phyloP scores from a whole-genome alignment of 306 rosid genomes.

The Boehmeria nivea region DNA sequence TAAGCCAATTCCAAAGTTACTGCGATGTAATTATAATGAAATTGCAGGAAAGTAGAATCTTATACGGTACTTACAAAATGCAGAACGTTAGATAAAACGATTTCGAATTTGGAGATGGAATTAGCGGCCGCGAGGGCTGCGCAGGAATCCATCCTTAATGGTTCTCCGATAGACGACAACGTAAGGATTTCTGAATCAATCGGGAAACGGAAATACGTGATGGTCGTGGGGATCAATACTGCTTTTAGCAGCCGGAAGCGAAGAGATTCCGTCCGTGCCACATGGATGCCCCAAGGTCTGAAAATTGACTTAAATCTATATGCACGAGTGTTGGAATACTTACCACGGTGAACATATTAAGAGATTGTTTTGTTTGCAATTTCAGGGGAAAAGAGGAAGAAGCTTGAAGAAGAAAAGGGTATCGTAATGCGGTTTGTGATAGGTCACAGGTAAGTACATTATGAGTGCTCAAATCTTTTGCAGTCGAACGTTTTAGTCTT shows the following conservation, averaged over 20 bases:
- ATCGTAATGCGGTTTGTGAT: slow-evolving; percentile 49
- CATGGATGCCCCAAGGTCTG: slow-evolving; percentile 64
- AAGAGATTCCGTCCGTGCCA: slow-evolving; percentile 51
- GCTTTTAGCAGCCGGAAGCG: slow-evolving; percentile 62
- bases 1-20: slow-evolving; percentile 20
- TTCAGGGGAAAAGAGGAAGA: slow-evolving; percentile 43
- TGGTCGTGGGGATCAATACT: slow-evolving; percentile 53
- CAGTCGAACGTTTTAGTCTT: too few relatives aligned
- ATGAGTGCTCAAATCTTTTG: background rate
- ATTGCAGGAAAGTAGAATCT: slow-evolving; percentile 4
- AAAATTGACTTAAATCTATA: background rate
- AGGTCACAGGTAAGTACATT: slow-evolving; percentile 45
- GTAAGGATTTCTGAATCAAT: slow-evolving; percentile 25
- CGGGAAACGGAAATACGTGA: slow-evolving; percentile 39
- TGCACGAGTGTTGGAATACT: too few relatives aligned
- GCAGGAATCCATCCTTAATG: slow-evolving; percentile 40
- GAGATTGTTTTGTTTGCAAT: too few relatives aligned
- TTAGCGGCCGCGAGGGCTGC: slow-evolving; percentile 52
- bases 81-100: slow-evolving; percentile 50
- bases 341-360: too few relatives aligned
- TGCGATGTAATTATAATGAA: background rate
- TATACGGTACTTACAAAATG: slow-evolving; percentile 13
- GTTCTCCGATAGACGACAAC: slow-evolving; percentile 29
- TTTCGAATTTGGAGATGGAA: slow-evolving; percentile 56
- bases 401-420: slow-evolving; percentile 56